Evolutionary conservation across 305 asterid species (phyloP).

Genomic region (Ajuga reptans): DNA sequence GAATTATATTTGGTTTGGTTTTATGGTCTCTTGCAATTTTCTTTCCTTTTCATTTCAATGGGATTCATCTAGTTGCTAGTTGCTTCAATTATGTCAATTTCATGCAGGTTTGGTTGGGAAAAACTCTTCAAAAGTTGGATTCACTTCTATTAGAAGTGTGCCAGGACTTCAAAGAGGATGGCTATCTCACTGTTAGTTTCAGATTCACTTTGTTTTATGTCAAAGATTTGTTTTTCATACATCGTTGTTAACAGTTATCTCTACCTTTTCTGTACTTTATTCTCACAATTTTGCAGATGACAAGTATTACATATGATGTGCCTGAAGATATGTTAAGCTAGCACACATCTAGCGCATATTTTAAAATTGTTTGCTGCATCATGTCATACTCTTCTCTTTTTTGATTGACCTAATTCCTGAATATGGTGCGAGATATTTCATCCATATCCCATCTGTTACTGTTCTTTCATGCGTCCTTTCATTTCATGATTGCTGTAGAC

Average conservation of each 20-base stretch:
- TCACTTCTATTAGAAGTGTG: conserved; percentile 82
- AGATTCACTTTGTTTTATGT: conserved; percentile 21
- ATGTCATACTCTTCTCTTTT: background rate
- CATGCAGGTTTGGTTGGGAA: conserved; percentile 92
- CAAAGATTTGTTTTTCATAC: background rate
- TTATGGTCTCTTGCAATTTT: conserved; percentile 4
- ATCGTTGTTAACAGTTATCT: conserved; percentile 1
- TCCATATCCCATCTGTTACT: background rate
- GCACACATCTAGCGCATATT: background rate
- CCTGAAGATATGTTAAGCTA: conserved; percentile 1
- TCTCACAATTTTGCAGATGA: conserved; percentile 1
- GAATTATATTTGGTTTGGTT: conserved; percentile 11
- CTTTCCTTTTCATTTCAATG: background rate
- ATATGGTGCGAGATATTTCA: conserved; percentile 5
- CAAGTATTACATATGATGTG: background rate
- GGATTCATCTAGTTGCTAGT: conserved; percentile 1
- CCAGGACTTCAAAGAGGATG: conserved; percentile 81
- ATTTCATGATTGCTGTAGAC: background rate
- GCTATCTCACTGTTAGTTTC: conserved; percentile 74
- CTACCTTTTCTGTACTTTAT: conserved; percentile 2
- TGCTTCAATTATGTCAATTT: conserved; percentile 17
- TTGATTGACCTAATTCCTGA: background rate
- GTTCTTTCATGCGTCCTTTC: background rate
- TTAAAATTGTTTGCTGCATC: background rate
- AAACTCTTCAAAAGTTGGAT: conserved; percentile 93